A percentile compares a stretch with the other conserved stretches of the same genome.
Conservation (phyloP, 2,329 filamentous ascomycete species). For the Hymenoscyphus salicellus region DNA sequence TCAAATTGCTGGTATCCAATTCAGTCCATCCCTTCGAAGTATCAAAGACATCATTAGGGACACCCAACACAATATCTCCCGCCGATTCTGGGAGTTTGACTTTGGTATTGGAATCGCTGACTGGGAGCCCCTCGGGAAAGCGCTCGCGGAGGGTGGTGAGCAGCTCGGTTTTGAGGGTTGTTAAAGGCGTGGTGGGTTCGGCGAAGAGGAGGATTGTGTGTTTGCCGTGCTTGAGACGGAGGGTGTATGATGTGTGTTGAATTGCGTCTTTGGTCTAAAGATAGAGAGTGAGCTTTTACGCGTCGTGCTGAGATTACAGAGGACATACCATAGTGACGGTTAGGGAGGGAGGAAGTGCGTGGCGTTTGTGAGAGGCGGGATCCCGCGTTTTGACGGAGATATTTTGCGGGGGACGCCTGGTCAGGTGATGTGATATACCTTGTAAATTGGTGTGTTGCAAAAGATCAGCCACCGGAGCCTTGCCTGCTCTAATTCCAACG, state of each 20-base stretch:
- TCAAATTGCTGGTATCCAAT: slow-evolving; percentile 38
- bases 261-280: slow-evolving; percentile 19
- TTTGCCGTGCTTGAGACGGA: slow-evolving; percentile 71
- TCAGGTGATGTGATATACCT: not conserved
- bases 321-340: not conserved
- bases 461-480: slow-evolving; percentile 5
- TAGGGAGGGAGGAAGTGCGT: not conserved
- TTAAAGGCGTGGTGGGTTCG: slow-evolving; percentile 55
- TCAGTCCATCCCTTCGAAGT: slow-evolving; percentile 48
- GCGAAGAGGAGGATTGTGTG: slow-evolving; percentile 69
- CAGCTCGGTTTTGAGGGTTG: slow-evolving; percentile 56
- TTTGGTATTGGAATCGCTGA: slow-evolving; percentile 29
- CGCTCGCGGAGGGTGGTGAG: slow-evolving; percentile 55
- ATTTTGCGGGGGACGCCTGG: slow-evolving; percentile 2
- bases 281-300: not conserved
- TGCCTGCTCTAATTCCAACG: slow-evolving; percentile 19
- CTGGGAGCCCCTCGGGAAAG: slow-evolving; percentile 52
- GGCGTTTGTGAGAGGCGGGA: not conserved
- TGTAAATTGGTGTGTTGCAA: not conserved
- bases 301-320: not conserved
- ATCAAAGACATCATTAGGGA: slow-evolving; percentile 47
- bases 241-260: slow-evolving; percentile 55
- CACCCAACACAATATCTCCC: slow-evolving; percentile 45
- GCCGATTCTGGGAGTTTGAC: slow-evolving; percentile 39
- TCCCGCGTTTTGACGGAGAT: not conserved